Evolutionary conservation across 257 asterid genomes (phyloP), one percentile per base, ranked within the genome.

Genomic region (Solanum habrochaites): DNA sequence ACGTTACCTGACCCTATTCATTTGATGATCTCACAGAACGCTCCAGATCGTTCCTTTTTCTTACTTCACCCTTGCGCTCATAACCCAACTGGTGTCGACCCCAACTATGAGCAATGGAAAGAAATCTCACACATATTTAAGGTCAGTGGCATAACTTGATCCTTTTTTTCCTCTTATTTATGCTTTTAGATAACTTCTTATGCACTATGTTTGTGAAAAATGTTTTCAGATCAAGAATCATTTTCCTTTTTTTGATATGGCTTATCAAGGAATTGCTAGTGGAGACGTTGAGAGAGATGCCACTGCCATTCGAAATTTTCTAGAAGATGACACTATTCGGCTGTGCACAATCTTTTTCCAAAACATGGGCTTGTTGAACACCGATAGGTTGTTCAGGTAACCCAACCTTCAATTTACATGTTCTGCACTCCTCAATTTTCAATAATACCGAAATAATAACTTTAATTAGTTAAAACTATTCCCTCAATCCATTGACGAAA

Each of bases 191-290:
- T 12, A 40, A 45, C 85, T 80, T 80, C 67, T 80, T 47, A 80
- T 47, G 29, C 31, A 31, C 42, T 80, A 47, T 47, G 67, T 47
- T 45, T 80, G 85, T 80, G 67, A 47, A 80, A 80, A 80, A n/a
- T 80, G 67, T 2, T 80, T 80, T 80, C 85, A 80, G 85, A 47
- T 80, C 43, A 80, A 80, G 85, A 80, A 80, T 27, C 85, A 80
- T 80, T 47, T 80, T 80, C 85, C 85, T 27, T 80, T 80, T 47
- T 80, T 80, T 80, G 85, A 80, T 80, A 80, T 80, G 85, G 85
- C 85, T 47, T 80, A 80, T 80, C 85, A 80, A 80, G 85, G 85
- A 47, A 80, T 80, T 47, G 67, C 85, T 80, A 80, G 67, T 29
- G 85, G 85, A 15, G 85, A 80, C 6, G 29, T 80, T 47, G 67